Evolutionary conservation across 208 protist species (phyloP).

Genomic region (Crithidia fasciculata): DNA sequence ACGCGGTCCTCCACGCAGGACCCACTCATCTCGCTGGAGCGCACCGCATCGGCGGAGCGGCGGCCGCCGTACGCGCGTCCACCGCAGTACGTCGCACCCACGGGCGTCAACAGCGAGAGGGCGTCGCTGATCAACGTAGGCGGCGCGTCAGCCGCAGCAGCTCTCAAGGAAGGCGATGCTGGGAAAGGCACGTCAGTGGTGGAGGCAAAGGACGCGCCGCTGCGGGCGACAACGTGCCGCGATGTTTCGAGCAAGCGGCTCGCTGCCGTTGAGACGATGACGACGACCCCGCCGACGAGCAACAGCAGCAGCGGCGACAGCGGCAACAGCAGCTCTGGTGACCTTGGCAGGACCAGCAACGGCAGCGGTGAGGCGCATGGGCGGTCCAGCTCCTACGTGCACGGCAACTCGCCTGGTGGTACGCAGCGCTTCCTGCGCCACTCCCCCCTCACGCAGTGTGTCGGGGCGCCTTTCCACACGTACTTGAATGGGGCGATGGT

Average conservation of each 20-base stretch:
- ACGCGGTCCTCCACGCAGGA: not conserved
- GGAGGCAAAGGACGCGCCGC: no score
- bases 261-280: no score
- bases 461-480: slow-evolving; percentile 24
- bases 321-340: slow-evolving; percentile 6
- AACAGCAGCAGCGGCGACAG: slow-evolving; percentile 7
- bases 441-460: slow-evolving; percentile 29
- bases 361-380: slow-evolving; percentile 8
- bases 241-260: no score
- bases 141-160: no score
- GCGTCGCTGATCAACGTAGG: no score
- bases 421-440: slow-evolving; percentile 31
- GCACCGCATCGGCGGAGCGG: not conserved
- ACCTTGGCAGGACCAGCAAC: slow-evolving; percentile 3
- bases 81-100: not conserved
- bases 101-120: not conserved
- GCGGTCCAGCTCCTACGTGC: slow-evolving; percentile 7
- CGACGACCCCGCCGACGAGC: no score
- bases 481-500: slow-evolving; percentile 34
- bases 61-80: not conserved
- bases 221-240: no score
- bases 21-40: not conserved
- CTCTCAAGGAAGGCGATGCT: no score
- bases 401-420: not conserved
- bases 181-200: no score